phyloP scores from a whole-genome alignment of 129 eudicot species.

The Chrysanthemum lavandulifolium region DNA sequence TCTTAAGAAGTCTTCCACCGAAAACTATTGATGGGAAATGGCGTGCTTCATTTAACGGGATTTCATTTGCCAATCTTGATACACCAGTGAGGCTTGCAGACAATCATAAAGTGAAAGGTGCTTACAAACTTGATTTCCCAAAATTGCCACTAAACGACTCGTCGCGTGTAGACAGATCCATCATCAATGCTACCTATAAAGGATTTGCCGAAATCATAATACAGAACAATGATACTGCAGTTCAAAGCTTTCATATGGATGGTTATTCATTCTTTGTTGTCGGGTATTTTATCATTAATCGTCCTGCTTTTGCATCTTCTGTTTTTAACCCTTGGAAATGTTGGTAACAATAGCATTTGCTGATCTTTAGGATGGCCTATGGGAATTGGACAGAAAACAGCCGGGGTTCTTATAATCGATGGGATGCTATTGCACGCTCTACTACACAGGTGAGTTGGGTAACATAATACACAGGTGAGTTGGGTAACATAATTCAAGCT shows the following conservation, averaged over 20 bases:
- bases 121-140: conserved; percentile 82
- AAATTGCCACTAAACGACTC: conserved; percentile 47
- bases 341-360: background rate
- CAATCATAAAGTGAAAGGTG: conserved; percentile 61
- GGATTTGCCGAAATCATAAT: conserved; percentile 75
- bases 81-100: conserved; percentile 93
- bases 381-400: conserved; percentile 85
- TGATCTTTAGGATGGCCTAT: conserved; percentile 59
- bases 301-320: background rate
- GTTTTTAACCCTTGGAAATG: background rate
- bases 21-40: conserved; percentile 53
- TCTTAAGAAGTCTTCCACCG: conserved; percentile 62
- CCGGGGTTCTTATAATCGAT: conserved; percentile 67
- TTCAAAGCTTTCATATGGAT: conserved; percentile 88
- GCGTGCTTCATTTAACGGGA: conserved; percentile 76
- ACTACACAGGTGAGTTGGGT: conserved; percentile 60
- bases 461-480: background rate
- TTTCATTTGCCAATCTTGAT: conserved; percentile 71
- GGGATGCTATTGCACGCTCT: conserved; percentile 90
- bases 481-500: background rate
- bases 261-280: conserved; percentile 92
- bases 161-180: conserved; percentile 54
- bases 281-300: conserved; percentile 48
- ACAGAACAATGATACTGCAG: conserved; percentile 77
- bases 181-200: conserved; percentile 80